Conservation (phyloP, 306 rosid genomes). For the Cyclanthera cordifolia region DNA sequence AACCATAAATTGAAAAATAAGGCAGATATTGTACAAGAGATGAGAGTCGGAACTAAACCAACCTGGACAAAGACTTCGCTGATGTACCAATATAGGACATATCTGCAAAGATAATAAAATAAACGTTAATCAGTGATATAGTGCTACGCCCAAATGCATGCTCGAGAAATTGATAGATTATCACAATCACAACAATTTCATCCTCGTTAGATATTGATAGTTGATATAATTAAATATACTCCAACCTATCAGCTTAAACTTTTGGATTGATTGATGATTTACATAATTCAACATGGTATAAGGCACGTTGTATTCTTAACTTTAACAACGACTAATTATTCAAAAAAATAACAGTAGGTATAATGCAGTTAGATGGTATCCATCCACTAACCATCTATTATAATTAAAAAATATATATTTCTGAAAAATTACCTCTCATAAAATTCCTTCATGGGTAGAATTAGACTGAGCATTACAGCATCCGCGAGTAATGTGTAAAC, state of each 20-base stretch:
- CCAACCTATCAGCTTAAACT: no score
- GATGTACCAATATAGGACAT: conserved; percentile 53
- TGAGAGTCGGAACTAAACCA: conserved; percentile 35
- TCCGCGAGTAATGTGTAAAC: conserved; percentile 62
- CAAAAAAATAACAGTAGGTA: not conserved
- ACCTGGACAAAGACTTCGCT: conserved; percentile 80
- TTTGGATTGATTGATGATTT: no score
- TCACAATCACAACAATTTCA: not conserved
- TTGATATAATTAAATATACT: no score
- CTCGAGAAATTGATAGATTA: not conserved
- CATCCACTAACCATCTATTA: not conserved
- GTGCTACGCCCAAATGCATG: not conserved
- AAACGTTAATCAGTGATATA: conserved; percentile 10
- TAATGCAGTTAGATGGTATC: conserved; percentile 2
- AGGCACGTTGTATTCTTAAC: not conserved
- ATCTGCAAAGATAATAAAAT: conserved; percentile 35
- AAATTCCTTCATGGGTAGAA: conserved; percentile 51
- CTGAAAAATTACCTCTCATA: conserved; percentile 40
- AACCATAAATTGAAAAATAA: not conserved
- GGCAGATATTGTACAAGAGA: not conserved
- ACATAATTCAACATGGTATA: no score
- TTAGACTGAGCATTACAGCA: conserved; percentile 64
- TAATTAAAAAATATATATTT: not conserved
- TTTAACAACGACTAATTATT: not conserved
- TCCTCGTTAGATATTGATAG: not conserved